Percentiles rank a stretch among this genome's conserved stretches.
These are phyloP conservation scores for Chaetomium sp. DNA, from an alignment of 2,329 filamentous ascomycete species.

Conservation along the genomic window DNA sequence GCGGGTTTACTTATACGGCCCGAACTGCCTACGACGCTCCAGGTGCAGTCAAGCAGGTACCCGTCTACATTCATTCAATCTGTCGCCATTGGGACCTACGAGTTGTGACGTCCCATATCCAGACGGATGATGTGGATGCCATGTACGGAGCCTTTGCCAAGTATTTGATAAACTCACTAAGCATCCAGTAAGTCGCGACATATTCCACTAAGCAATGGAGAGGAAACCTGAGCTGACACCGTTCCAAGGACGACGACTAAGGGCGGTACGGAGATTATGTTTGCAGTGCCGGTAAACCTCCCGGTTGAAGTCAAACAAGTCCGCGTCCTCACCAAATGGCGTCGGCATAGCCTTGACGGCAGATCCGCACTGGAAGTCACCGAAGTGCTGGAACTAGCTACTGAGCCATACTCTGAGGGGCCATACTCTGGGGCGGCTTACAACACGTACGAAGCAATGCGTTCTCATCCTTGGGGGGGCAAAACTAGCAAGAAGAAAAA, in stretches of 20 bases:
- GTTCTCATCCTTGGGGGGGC: conserved; percentile 1
- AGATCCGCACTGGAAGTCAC: conserved; percentile 19
- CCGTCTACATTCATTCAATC: conserved; percentile 25
- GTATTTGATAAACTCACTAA: conserved; percentile 22
- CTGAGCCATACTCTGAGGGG: not conserved
- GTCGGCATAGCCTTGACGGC: conserved; percentile 9
- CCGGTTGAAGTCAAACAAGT: conserved; percentile 4
- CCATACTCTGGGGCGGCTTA: not conserved
- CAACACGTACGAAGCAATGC: not conserved
- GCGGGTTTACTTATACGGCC: conserved; percentile 21
- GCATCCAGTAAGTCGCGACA: conserved; percentile 17
- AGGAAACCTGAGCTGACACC: not conserved
- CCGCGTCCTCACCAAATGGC: conserved; percentile 20
- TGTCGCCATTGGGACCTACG: conserved; percentile 29
- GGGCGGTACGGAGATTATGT: conserved; percentile 3
- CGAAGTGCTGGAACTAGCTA: conserved; percentile 17
- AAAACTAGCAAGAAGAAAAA: conserved; percentile 7
- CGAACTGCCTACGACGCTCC: conserved; percentile 8
- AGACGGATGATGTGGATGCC: conserved; percentile 16
- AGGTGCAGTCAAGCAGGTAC: not conserved
- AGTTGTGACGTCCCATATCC: conserved; percentile 20
- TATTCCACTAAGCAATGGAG: not conserved
- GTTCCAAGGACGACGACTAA: not conserved
- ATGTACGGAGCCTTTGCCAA: conserved; percentile 23
- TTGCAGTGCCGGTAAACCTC: conserved; percentile 1